phyloP scores from a whole-genome alignment of 2,329 filamentous ascomycete genomes.

The Talaromyces sp. region DNA sequence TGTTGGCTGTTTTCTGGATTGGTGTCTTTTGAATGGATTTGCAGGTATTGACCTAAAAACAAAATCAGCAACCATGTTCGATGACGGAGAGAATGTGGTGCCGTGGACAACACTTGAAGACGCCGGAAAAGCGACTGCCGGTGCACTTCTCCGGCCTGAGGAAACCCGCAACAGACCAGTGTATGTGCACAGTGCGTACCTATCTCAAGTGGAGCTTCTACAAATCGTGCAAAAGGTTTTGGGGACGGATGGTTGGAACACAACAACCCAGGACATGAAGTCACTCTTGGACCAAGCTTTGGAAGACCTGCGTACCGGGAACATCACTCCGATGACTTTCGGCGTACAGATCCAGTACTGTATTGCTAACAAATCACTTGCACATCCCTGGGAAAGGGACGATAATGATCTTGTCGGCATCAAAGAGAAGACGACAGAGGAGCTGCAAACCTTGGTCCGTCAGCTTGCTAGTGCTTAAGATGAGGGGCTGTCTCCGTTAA shows the following conservation, averaged over 20 bases:
- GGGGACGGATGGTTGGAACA: constrained; percentile 13
- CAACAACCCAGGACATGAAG: constrained; percentile 18
- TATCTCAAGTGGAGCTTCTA: constrained; percentile 19
- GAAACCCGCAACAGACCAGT: constrained; percentile 20
- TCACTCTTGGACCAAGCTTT: constrained; percentile 18
- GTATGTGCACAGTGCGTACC: constrained; percentile 19
- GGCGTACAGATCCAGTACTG: constrained; percentile 22
- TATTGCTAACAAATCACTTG: constrained; percentile 17
- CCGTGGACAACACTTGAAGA: constrained; percentile 22
- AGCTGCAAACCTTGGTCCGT: neutral
- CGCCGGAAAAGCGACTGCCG: constrained; percentile 20
- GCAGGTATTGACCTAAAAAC: constrained; percentile 9
- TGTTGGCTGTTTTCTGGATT: constrained; percentile 20
- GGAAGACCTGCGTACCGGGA: constrained; percentile 17
- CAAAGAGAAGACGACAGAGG: constrained; percentile 14
- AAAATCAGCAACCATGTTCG: constrained; percentile 15
- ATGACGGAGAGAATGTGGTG: constrained; percentile 18
- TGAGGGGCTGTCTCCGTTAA: neutral
- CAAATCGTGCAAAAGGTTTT: constrained; percentile 11
- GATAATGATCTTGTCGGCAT: constrained; percentile 20
- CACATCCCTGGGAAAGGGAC: constrained; percentile 20
- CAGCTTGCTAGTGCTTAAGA: neutral
- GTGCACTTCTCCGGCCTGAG: constrained; percentile 17
- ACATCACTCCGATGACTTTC: constrained; percentile 18
- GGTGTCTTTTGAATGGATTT: constrained; percentile 19